Conservation (phyloP, 768 basidiomycete genomes). For the Ramaria rubella region DNA sequence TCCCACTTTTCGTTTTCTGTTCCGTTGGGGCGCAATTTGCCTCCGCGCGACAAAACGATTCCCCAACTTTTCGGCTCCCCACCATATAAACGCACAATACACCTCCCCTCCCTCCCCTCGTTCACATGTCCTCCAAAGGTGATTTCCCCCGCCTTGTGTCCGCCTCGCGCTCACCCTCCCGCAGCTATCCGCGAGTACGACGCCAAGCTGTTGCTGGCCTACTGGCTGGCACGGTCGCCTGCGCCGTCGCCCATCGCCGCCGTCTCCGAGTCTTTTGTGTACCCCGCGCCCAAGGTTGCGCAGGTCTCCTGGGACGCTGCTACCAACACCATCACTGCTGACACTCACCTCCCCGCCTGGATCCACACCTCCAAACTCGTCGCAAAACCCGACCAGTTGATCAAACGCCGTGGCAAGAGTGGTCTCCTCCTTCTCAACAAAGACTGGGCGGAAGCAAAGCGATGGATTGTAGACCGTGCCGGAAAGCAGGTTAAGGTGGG, state of each 20-base stretch:
- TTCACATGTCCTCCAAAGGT: slow-evolving; percentile 25
- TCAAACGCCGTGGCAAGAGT: slow-evolving; percentile 98
- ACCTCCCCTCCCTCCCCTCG: neutral
- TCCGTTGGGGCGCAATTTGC: too few species aligned
- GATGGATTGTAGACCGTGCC: slow-evolving; percentile 82
- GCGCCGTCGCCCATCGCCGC: slow-evolving; percentile 42
- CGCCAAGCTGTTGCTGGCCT: slow-evolving; percentile 94
- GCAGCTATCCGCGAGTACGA: slow-evolving; percentile 94
- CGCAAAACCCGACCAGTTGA: slow-evolving; percentile 96
- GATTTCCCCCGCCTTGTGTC: neutral
- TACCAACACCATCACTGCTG: slow-evolving; percentile 54
- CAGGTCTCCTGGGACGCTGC: slow-evolving; percentile 75
- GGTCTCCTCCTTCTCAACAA: slow-evolving; percentile 94
- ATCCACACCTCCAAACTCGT: slow-evolving; percentile 84
- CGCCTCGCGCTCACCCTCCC: neutral
- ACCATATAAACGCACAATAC: neutral
- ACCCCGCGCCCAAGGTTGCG: slow-evolving; percentile 71
- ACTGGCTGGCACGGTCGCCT: slow-evolving; percentile 93
- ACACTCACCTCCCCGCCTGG: slow-evolving; percentile 66
- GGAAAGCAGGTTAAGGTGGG: slow-evolving; percentile 88
- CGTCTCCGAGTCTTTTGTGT: slow-evolving; percentile 42
- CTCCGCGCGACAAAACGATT: too few species aligned
- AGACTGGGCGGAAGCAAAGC: slow-evolving; percentile 77
- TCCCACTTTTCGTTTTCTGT: too few species aligned
- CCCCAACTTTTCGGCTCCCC: too few species aligned